phyloP scores from a whole-genome alignment of 805 yeast genomes.

The Saturnispora sekii region DNA sequence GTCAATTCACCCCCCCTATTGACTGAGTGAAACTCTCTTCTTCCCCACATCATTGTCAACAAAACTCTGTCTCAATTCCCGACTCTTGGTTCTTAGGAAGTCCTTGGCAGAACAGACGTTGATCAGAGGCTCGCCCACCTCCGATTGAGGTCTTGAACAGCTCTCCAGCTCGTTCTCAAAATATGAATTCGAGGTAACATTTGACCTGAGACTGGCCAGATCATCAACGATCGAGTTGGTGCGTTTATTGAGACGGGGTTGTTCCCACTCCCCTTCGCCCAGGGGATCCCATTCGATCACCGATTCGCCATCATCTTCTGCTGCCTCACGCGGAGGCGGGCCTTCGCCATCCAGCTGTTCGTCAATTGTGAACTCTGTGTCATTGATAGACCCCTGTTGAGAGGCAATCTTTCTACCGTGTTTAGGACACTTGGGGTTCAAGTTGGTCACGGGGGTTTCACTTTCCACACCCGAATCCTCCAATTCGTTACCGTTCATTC shows the following conservation, averaged over 20 bases:
- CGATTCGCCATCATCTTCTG: background rate
- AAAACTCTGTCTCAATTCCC: conserved; percentile 14
- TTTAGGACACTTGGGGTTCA: conserved; percentile 6
- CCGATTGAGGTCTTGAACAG: background rate
- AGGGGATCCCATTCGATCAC: background rate
- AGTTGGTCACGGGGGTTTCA: background rate
- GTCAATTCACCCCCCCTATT: background rate
- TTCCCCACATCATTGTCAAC: background rate
- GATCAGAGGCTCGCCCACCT: conserved; percentile 11
- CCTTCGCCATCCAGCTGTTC: conserved; percentile 6
- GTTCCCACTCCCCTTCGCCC: too few relatives aligned
- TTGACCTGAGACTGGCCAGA: conserved; percentile 12
- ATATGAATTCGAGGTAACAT: conserved; percentile 13
- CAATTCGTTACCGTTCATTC: conserved; percentile 7
- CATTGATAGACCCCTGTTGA: conserved; percentile 13
- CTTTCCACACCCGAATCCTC: conserved; percentile 1
- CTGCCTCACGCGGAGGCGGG: background rate
- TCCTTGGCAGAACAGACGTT: conserved; percentile 23
- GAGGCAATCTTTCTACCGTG: conserved; percentile 8
- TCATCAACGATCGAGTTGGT: conserved; percentile 10
- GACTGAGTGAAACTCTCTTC: conserved; percentile 1
- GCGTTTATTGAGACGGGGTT: too few relatives aligned
- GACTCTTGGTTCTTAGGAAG: conserved; percentile 16
- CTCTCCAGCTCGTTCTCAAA: conserved; percentile 18
- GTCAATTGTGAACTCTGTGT: conserved; percentile 11